Percentiles rank a stretch among this genome's conserved stretches.
Evolutionary conservation across 495 filamentous ascomycete species (phyloP).

Genomic region (Alectoria sarmentosa): DNA sequence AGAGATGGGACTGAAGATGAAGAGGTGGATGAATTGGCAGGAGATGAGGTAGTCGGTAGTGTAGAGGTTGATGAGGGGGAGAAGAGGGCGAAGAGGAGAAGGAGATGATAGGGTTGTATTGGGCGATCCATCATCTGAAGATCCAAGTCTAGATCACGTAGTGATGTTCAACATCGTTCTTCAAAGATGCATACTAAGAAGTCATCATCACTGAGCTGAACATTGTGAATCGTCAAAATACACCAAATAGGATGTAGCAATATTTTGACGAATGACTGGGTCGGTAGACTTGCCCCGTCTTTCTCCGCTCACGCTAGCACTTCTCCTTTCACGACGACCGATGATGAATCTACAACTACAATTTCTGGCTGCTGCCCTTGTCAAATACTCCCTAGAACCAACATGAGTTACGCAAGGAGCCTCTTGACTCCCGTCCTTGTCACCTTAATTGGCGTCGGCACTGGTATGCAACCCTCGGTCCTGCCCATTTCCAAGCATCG

Average conservation of each 20-base stretch:
- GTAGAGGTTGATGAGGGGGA: slow-evolving; percentile 16
- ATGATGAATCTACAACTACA: background rate
- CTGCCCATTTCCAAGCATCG: too few relatives aligned
- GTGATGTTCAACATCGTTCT: background rate
- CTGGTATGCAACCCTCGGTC: background rate
- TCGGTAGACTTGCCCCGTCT: background rate
- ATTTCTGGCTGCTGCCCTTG: background rate
- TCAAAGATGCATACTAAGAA: background rate
- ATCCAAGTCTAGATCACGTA: background rate
- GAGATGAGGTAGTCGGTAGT: slow-evolving; percentile 28
- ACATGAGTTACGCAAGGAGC: slow-evolving; percentile 9
- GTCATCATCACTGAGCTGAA: background rate
- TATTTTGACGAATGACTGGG: background rate
- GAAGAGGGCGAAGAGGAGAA: slow-evolving; percentile 10
- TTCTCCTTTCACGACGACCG: background rate
- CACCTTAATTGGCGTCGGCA: slow-evolving; percentile 13
- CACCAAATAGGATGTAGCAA: background rate
- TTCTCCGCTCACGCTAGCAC: background rate
- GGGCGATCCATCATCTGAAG: background rate
- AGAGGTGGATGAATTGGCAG: slow-evolving; percentile 28
- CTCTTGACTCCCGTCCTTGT: slow-evolving; percentile 9
- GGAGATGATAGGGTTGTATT: slow-evolving; percentile 3
- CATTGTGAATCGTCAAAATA: too few relatives aligned
- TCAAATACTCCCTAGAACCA: background rate
- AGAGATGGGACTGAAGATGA: slow-evolving; percentile 26